These are phyloP conservation scores for Carex pumila DNA, from an alignment of 176 grass and related monocot species.

Conservation along the genomic window DNA sequence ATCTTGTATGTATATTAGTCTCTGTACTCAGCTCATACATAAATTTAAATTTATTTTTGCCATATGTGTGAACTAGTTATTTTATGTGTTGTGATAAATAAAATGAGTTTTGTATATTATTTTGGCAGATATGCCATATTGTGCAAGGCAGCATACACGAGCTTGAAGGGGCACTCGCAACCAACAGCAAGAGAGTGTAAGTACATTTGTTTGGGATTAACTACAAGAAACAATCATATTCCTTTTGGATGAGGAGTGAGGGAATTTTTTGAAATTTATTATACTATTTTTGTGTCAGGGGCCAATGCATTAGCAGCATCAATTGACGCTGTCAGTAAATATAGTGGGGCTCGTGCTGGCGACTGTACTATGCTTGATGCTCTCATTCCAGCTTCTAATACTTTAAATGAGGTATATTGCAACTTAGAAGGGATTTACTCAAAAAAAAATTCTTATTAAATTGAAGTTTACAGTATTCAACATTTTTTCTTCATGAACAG, in stretches of 20 bases:
- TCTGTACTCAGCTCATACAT: background rate
- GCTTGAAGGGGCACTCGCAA: constrained; percentile 22
- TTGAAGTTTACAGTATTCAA: background rate
- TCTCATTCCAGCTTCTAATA: constrained; percentile 73
- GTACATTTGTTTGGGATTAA: constrained; percentile 10
- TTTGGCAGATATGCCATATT: constrained; percentile 36
- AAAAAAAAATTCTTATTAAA: background rate
- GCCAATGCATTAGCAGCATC: constrained; percentile 68
- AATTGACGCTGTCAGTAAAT: constrained; percentile 78
- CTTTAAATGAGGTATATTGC: constrained; percentile 50
- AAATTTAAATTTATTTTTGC: background rate
- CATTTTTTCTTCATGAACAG: constrained; percentile 8
- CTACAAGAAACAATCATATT: background rate
- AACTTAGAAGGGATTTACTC: background rate
- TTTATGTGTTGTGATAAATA: background rate
- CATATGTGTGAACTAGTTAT: background rate
- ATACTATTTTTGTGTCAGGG: constrained; percentile 41
- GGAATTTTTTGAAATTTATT: background rate
- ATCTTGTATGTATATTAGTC: constrained; percentile 28
- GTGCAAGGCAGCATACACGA: constrained; percentile 37
- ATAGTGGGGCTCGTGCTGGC: constrained; percentile 64
- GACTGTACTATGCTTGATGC: constrained; percentile 92
- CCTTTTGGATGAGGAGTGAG: background rate
- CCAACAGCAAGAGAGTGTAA: constrained; percentile 33
- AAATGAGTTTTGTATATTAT: background rate